A percentile compares a stretch with the other conserved stretches of the same genome.
Evolutionary conservation across 768 basidiomycete genomes (phyloP).

Genomic region (Russula sp.): DNA sequence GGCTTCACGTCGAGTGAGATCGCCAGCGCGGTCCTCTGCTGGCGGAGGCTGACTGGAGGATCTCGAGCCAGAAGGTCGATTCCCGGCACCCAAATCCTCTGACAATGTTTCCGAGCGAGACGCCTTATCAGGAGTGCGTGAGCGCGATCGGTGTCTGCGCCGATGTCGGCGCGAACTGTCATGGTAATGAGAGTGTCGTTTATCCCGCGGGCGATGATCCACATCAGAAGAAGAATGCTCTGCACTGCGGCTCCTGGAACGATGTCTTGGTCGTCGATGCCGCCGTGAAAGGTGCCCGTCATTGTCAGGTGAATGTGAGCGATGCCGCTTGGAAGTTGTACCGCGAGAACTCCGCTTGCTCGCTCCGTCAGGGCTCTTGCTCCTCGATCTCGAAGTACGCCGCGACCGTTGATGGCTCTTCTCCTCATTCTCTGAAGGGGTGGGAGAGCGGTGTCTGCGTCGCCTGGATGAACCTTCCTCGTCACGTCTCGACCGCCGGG

Average conservation of each 20-base stretch:
- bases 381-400: constrained; percentile 18
- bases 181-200: constrained; percentile 12
- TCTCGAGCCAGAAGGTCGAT: constrained; percentile 16
- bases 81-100: constrained; percentile 8
- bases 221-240: constrained; percentile 5
- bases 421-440: constrained; percentile 30
- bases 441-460: constrained; percentile 32
- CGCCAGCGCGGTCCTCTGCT: constrained; percentile 31
- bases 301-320: constrained; percentile 20
- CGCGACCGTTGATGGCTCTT: neutral
- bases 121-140: constrained; percentile 31
- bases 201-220: constrained; percentile 7
- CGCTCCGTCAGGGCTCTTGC: constrained; percentile 4
- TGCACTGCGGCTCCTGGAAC: constrained; percentile 11
- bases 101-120: constrained; percentile 33
- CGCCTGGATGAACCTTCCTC: constrained; percentile 32
- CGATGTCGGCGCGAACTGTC: constrained; percentile 11
- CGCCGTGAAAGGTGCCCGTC: constrained; percentile 6
- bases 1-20: constrained; percentile 35
- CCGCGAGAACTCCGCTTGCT: constrained; percentile 2
- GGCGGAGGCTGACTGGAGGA: constrained; percentile 26
- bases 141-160: constrained; percentile 26
- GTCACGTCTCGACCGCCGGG: constrained; percentile 28
- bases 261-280: constrained; percentile 4
- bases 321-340: constrained; percentile 16